Evolutionary conservation across 805 yeast species (phyloP).

Genomic region (Starmerella stellata): DNA sequence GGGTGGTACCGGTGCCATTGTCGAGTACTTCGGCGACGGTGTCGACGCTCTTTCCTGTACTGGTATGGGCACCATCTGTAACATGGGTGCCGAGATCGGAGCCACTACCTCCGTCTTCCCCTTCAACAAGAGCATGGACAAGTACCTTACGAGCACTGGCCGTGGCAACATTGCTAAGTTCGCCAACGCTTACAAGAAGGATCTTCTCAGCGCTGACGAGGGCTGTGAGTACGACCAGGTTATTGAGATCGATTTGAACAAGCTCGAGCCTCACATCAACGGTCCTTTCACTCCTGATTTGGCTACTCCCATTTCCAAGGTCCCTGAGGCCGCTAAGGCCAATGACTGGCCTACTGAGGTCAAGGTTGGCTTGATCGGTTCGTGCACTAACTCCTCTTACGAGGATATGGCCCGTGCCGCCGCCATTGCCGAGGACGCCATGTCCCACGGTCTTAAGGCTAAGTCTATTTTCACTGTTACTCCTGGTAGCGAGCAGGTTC

Average conservation of each 20-base stretch:
- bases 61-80: conserved; percentile 98
- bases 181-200: conserved; percentile 46
- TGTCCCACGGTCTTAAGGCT: conserved; percentile 73
- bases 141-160: conserved; percentile 70
- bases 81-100: conserved; percentile 99
- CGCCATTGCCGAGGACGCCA: conserved; percentile 80
- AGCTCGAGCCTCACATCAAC: conserved; percentile 86
- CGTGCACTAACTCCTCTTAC: conserved; percentile 96
- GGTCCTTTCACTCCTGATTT: conserved; percentile 98
- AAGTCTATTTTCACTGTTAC: conserved; percentile 85
- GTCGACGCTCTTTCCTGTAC: conserved; percentile 83
- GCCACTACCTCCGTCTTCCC: conserved; percentile 98
- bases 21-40: conserved; percentile 94
- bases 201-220: conserved; percentile 58
- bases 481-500: conserved; percentile 96
- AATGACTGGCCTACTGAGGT: conserved; percentile 88
- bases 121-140: conserved; percentile 74
- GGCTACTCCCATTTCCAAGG: conserved; percentile 80
- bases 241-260: conserved; percentile 72
- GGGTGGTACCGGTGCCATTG: conserved; percentile 96
- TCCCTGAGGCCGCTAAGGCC: conserved; percentile 64
- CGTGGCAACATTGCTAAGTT: conserved; percentile 72
- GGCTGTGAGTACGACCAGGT: conserved; percentile 89
- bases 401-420: conserved; percentile 97
- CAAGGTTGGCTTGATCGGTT: conserved; percentile 89